Evolutionary conservation across 2,329 filamentous ascomycete genomes (phyloP).

Genomic region (Venturia nashicola): DNA sequence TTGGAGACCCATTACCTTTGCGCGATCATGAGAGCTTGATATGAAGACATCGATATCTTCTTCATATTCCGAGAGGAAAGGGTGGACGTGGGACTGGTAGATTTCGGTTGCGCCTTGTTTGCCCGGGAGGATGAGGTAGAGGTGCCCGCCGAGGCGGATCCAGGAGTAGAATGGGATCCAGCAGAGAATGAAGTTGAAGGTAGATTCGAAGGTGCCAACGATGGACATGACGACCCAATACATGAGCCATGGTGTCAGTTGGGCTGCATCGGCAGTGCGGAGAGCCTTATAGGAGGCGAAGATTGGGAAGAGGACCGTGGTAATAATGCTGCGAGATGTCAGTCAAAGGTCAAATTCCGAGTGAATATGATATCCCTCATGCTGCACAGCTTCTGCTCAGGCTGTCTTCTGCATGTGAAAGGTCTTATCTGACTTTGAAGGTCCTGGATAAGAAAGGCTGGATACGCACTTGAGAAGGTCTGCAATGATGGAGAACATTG

Average conservation of each 20-base stretch:
- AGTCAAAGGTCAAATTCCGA: slow-evolving; percentile 4
- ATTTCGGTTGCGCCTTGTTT: slow-evolving; percentile 84
- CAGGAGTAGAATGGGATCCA: slow-evolving; percentile 95
- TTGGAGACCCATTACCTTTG: slow-evolving; percentile 62
- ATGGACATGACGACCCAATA: slow-evolving; percentile 93
- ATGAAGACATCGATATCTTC: slow-evolving; percentile 83
- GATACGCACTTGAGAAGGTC: slow-evolving; percentile 60
- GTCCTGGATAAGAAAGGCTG: slow-evolving; percentile 1
- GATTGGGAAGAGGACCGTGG: slow-evolving; percentile 85
- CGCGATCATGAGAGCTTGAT: slow-evolving; percentile 63
- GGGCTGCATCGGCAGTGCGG: slow-evolving; percentile 77
- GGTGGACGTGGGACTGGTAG: slow-evolving; percentile 76
- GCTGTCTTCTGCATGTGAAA: neutral
- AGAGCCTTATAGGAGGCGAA: slow-evolving; percentile 98
- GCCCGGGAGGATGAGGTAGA: slow-evolving; percentile 93
- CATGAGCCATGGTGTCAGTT: slow-evolving; percentile 96
- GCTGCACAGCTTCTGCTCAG: slow-evolving; percentile 16
- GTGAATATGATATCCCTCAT: slow-evolving; percentile 12
- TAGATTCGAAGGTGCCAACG: slow-evolving; percentile 71
- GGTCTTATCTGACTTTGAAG: neutral
- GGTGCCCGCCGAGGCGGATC: slow-evolving; percentile 72
- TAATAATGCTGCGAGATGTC: slow-evolving; percentile 51
- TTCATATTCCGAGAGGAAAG: slow-evolving; percentile 81
- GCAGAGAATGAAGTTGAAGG: slow-evolving; percentile 72
- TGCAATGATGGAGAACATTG: slow-evolving; percentile 67